These are phyloP conservation scores for Lanzia echinophila DNA, from an alignment of 2,329 filamentous ascomycete genomes.

Conservation along the genomic window DNA sequence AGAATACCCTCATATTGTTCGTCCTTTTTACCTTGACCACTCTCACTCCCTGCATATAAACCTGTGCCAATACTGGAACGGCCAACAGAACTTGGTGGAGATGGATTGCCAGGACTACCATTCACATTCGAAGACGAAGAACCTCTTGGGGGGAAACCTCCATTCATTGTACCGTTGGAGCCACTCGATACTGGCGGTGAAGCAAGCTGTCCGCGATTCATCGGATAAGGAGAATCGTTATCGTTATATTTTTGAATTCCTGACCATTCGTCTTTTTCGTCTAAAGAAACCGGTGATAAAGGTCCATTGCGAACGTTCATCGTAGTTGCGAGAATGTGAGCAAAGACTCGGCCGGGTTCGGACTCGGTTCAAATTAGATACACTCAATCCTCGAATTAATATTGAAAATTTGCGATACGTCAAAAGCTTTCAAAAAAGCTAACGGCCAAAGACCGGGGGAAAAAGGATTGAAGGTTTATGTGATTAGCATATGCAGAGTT, in stretches of 20 bases:
- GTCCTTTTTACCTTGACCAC: slow-evolving; percentile 59
- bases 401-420: background rate
- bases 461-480: background rate
- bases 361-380: background rate
- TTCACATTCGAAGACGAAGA: slow-evolving; percentile 32
- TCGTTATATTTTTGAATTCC: slow-evolving; percentile 57
- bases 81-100: slow-evolving; percentile 82
- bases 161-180: slow-evolving; percentile 55
- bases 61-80: slow-evolving; percentile 76
- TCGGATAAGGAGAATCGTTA: slow-evolving; percentile 42
- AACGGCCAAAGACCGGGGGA: background rate
- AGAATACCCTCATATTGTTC: slow-evolving; percentile 57
- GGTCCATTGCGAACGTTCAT: slow-evolving; percentile 72
- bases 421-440: background rate
- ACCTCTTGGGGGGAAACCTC: slow-evolving; percentile 44
- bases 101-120: slow-evolving; percentile 57
- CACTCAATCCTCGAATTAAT: slow-evolving; percentile 1
- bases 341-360: background rate
- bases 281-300: slow-evolving; percentile 75
- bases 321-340: slow-evolving; percentile 25
- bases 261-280: slow-evolving; percentile 70
- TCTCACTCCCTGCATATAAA: slow-evolving; percentile 60
- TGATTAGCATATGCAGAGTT: slow-evolving; percentile 5
- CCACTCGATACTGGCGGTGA: slow-evolving; percentile 66
- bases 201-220: slow-evolving; percentile 52